Evolutionary conservation across 169 alveolate genomes (phyloP).

Genomic region (Plasmodium vinckei): DNA sequence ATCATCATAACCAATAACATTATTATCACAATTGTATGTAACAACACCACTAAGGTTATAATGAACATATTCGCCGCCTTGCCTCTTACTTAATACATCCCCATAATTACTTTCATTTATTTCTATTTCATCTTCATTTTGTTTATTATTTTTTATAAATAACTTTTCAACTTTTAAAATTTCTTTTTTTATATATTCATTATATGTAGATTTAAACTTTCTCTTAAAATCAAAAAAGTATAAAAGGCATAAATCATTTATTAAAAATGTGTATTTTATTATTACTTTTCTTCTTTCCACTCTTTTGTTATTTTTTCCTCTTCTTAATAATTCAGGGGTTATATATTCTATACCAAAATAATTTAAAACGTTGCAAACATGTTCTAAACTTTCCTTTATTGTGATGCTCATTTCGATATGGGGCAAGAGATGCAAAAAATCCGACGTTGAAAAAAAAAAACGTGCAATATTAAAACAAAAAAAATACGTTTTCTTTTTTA

Average conservation of each 20-base stretch:
- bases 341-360: constrained; percentile 69
- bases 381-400: constrained; percentile 70
- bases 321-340: constrained; percentile 53
- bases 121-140: neutral
- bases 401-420: constrained; percentile 31
- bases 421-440: neutral
- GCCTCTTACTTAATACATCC: neutral
- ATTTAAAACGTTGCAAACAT: constrained; percentile 41
- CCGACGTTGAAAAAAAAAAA: neutral
- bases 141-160: neutral
- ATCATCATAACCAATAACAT: constrained; percentile 1
- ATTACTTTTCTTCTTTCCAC: constrained; percentile 47
- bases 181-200: constrained; percentile 46
- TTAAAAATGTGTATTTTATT: constrained; percentile 27
- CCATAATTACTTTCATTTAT: neutral
- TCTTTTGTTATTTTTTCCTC: constrained; percentile 45
- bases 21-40: neutral
- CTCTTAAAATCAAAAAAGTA: constrained; percentile 55
- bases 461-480: too few relatives aligned
- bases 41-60: neutral
- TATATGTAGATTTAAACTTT: constrained; percentile 56
- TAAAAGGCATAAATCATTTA: constrained; percentile 59
- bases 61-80: neutral
- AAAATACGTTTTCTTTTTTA: too few relatives aligned
- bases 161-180: constrained; percentile 22